Percentiles rank a stretch among this genome's conserved stretches.
These are phyloP conservation scores for Ogataea glucozyma DNA, from an alignment of 805 yeast genomes.

Conservation along the genomic window DNA sequence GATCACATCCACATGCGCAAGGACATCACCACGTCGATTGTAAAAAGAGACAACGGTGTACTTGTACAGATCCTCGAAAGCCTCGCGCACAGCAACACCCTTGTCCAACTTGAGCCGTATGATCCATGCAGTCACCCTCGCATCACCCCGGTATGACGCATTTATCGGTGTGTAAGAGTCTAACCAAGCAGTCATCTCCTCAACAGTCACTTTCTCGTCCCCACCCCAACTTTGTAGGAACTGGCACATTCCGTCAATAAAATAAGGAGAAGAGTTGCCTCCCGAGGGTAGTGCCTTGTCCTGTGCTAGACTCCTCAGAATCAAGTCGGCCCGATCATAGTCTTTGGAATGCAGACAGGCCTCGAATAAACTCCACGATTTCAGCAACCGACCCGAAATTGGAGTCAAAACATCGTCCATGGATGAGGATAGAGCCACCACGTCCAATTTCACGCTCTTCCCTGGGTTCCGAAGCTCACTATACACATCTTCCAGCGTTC, in stretches of 20 bases:
- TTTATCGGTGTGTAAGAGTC: constrained; percentile 21
- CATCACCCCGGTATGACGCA: constrained; percentile 24
- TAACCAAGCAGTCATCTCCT: constrained; percentile 29
- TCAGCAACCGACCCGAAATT: constrained; percentile 25
- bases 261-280: constrained; percentile 37
- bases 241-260: constrained; percentile 68
- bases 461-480: constrained; percentile 9
- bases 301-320: constrained; percentile 61
- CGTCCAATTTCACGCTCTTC: constrained; percentile 5
- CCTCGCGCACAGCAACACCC: constrained; percentile 15
- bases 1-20: constrained; percentile 47
- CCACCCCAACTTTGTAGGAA: constrained; percentile 47
- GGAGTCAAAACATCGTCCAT: constrained; percentile 33
- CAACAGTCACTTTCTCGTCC: constrained; percentile 25
- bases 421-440: constrained; percentile 22
- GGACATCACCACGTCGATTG: constrained; percentile 35
- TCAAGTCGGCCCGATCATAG: constrained; percentile 66
- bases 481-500: constrained; percentile 18
- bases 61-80: constrained; percentile 19
- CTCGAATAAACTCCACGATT: constrained; percentile 69
- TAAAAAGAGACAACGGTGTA: constrained; percentile 21
- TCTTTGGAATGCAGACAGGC: constrained; percentile 71
- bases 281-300: constrained; percentile 34
- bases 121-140: constrained; percentile 34
- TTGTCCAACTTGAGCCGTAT: constrained; percentile 30